Evolutionary conservation across 1,284 basidiomycete species (phyloP).

Genomic region (Mycena citricolor): DNA sequence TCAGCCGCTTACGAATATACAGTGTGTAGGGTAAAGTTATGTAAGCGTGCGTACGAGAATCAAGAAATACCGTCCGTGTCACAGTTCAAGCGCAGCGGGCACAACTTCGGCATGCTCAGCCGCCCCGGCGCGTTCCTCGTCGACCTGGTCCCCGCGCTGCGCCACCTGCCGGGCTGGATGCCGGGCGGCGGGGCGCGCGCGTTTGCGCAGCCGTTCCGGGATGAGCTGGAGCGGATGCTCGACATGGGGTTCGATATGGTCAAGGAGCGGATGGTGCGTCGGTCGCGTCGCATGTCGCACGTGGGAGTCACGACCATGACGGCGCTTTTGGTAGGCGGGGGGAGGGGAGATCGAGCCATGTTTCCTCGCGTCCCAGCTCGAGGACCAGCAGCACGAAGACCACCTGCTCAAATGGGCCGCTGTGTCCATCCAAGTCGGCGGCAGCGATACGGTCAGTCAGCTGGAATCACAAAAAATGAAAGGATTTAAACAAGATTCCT

Average conservation of each 20-base stretch:
- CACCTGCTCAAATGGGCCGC: constrained; percentile 19
- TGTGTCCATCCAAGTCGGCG: constrained; percentile 10
- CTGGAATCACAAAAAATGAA: not conserved
- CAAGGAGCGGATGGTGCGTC: constrained; percentile 10
- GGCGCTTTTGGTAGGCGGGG: not conserved
- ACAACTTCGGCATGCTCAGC: constrained; percentile 3
- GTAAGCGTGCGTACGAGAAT: too few species aligned
- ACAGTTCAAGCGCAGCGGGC: constrained; percentile 1
- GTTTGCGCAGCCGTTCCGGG: not conserved
- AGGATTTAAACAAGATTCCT: not conserved
- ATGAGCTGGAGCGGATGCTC: not conserved
- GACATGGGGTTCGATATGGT: constrained; percentile 6
- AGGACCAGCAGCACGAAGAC: constrained; percentile 10
- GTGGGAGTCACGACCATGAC: not conserved
- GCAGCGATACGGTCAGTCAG: constrained; percentile 7
- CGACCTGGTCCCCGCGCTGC: constrained; percentile 8
- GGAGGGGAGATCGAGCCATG: constrained; percentile 11
- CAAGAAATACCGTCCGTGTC: constrained; percentile 3
- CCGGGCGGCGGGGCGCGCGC: constrained; percentile 10
- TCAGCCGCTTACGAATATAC: too few species aligned
- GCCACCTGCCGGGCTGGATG: constrained; percentile 12
- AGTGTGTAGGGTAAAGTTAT: too few species aligned
- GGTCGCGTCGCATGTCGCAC: too few species aligned
- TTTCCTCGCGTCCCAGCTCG: constrained; percentile 5
- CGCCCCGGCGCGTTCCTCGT: constrained; percentile 9